These are phyloP conservation scores for Theobroma grandiflorum DNA, from an alignment of 441 rosid species.

Conservation along the genomic window DNA sequence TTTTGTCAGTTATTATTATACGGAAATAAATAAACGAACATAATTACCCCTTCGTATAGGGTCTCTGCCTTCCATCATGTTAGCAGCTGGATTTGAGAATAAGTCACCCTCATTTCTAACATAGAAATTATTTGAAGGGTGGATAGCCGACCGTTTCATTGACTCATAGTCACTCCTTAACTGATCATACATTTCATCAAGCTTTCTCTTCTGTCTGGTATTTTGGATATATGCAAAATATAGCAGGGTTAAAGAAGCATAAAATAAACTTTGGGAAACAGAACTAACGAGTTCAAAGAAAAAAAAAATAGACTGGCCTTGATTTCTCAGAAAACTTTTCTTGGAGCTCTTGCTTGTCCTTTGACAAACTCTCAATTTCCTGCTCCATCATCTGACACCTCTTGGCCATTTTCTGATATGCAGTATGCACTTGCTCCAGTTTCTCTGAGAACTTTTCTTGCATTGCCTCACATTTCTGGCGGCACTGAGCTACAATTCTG, in stretches of 20 bases:
- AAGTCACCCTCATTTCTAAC: conserved; percentile 75
- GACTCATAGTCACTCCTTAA: conserved; percentile 84
- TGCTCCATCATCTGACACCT: conserved; percentile 93
- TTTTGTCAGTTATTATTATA: neutral
- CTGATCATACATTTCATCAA: conserved; percentile 97
- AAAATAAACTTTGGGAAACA: neutral
- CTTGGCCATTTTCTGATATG: conserved; percentile 89
- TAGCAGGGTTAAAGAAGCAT: conserved; percentile 28
- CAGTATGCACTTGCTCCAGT: conserved; percentile 86
- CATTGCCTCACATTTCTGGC: conserved; percentile 90
- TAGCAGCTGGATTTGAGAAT: conserved; percentile 66
- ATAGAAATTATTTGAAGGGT: conserved; percentile 73
- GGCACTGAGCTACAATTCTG: conserved; percentile 78
- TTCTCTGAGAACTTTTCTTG: conserved; percentile 92
- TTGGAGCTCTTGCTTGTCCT: conserved; percentile 95
- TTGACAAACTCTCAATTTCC: conserved; percentile 79
- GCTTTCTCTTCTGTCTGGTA: conserved; percentile 91
- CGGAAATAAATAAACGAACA: conserved; percentile 22
- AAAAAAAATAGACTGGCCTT: conserved; percentile 51
- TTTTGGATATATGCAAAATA: conserved; percentile 12
- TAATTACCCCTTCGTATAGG: conserved; percentile 71
- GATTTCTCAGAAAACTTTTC: conserved; percentile 94
- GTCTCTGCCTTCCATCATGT: conserved; percentile 74
- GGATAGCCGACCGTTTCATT: conserved; percentile 79
- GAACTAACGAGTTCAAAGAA: neutral